Conservation (phyloP, 148 eudicot species). For the Talinum fruticosum region DNA sequence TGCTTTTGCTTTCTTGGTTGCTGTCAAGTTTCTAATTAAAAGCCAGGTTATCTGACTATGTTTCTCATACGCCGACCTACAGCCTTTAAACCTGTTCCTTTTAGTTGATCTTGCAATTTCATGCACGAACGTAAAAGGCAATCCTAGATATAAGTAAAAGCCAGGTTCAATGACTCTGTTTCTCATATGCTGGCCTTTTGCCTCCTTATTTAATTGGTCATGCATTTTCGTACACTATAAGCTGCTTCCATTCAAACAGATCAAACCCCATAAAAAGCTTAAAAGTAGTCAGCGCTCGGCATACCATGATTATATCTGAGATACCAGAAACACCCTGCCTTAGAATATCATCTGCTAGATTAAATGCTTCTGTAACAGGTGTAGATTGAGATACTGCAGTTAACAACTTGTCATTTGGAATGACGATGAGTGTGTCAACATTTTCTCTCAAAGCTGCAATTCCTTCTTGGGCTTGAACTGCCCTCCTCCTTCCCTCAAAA, state of each 20-base stretch:
- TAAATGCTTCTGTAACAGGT: slow-evolving; percentile 98
- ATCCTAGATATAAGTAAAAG: background rate
- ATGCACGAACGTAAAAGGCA: no score
- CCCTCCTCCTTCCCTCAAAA: slow-evolving; percentile 93
- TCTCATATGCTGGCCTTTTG: background rate
- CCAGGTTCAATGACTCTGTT: background rate
- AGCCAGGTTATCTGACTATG: background rate
- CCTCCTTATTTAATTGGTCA: background rate
- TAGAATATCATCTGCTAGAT: slow-evolving; percentile 95
- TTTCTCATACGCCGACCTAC: background rate
- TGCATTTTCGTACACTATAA: background rate
- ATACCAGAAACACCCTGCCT: slow-evolving; percentile 98
- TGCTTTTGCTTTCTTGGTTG: background rate
- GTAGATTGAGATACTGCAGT: slow-evolving; percentile 92
- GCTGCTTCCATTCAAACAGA: background rate
- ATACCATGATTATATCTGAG: slow-evolving; percentile 94
- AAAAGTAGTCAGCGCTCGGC: slow-evolving; percentile 17
- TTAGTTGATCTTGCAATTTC: background rate
- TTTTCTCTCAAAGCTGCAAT: slow-evolving; percentile 94
- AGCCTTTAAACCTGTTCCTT: background rate
- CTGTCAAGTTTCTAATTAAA: background rate
- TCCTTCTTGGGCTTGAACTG: slow-evolving; percentile 99
- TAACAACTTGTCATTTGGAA: slow-evolving; percentile 95
- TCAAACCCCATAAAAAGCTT: background rate
- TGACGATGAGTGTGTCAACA: slow-evolving; percentile 90